These are phyloP conservation scores for Trematosphaeria pertusa DNA, from an alignment of 2,329 filamentous ascomycete species.

Conservation along the genomic window DNA sequence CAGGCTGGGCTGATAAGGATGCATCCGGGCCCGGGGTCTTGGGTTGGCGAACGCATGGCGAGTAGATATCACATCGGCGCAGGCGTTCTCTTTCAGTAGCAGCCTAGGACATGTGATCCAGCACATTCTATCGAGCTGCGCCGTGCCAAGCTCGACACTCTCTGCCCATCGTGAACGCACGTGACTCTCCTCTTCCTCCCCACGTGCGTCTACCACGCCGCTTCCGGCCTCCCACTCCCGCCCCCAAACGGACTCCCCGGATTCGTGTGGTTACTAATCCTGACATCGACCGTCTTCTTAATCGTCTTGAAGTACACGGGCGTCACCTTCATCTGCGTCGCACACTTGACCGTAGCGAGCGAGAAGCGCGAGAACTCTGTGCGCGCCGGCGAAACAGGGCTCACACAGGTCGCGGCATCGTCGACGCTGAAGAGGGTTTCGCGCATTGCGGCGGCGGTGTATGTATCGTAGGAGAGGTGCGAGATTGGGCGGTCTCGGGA, in stretches of 20 bases:
- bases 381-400: neutral
- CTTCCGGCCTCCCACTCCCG: neutral
- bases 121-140: too few relatives aligned
- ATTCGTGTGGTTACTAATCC: slow-evolving; percentile 14
- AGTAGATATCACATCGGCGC: too few relatives aligned
- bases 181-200: too few relatives aligned
- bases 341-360: slow-evolving; percentile 9
- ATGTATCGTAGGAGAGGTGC: slow-evolving; percentile 10
- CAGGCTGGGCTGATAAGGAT: neutral
- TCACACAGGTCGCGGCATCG: neutral
- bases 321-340: slow-evolving; percentile 11
- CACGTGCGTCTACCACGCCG: too few relatives aligned
- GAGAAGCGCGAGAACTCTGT: slow-evolving; percentile 4
- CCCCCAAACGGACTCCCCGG: slow-evolving; percentile 10
- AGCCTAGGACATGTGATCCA: too few relatives aligned
- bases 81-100: too few relatives aligned
- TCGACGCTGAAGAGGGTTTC: neutral
- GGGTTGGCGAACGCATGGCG: too few relatives aligned
- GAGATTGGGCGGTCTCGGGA: slow-evolving; percentile 11
- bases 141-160: too few relatives aligned
- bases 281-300: slow-evolving; percentile 15
- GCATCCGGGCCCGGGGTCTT: neutral
- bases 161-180: too few relatives aligned
- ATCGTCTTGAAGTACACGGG: slow-evolving; percentile 18
- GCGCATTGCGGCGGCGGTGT: neutral